Conservation (phyloP, 2,329 filamentous ascomycete genomes). For the Hypoxylon sp. region DNA sequence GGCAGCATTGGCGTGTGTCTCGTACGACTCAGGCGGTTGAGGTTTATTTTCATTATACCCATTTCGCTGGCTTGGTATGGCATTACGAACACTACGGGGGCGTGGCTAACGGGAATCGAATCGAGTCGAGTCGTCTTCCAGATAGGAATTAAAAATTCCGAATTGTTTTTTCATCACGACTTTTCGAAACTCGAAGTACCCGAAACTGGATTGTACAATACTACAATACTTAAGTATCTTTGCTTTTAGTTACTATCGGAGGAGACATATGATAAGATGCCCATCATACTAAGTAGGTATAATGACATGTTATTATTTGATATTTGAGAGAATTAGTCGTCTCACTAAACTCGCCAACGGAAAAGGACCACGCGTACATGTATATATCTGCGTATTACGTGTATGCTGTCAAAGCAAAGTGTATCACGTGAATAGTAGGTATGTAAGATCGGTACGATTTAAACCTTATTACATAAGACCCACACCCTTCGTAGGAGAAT, state of each 20-base stretch:
- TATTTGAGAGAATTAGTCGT: not conserved
- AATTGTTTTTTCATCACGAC: not conserved
- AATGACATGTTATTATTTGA: not conserved
- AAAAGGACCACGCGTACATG: not conserved
- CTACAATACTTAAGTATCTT: not conserved
- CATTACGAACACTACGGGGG: constrained; percentile 19
- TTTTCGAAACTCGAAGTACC: not conserved
- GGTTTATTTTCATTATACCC: constrained; percentile 41
- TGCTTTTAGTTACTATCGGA: not conserved
- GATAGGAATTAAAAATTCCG: not conserved
- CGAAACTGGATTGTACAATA: not conserved
- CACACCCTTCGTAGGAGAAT: not conserved
- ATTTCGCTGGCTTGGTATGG: constrained; percentile 26
- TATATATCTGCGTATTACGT: not conserved
- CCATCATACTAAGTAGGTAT: not conserved
- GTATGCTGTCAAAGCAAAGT: constrained; percentile 2
- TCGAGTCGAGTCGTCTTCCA: constrained; percentile 4
- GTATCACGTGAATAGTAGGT: constrained; percentile 25
- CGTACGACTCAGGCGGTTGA: constrained; percentile 17
- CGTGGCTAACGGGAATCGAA: not conserved
- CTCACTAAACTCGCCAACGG: not conserved
- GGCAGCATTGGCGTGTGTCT: constrained; percentile 20
- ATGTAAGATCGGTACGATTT: not conserved
- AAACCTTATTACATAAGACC: constrained; percentile 10
- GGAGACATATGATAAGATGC: not conserved